These are phyloP conservation scores for Erythrobasidium hasegawianum DNA, from an alignment of 1,284 basidiomycete genomes.

Conservation along the genomic window DNA sequence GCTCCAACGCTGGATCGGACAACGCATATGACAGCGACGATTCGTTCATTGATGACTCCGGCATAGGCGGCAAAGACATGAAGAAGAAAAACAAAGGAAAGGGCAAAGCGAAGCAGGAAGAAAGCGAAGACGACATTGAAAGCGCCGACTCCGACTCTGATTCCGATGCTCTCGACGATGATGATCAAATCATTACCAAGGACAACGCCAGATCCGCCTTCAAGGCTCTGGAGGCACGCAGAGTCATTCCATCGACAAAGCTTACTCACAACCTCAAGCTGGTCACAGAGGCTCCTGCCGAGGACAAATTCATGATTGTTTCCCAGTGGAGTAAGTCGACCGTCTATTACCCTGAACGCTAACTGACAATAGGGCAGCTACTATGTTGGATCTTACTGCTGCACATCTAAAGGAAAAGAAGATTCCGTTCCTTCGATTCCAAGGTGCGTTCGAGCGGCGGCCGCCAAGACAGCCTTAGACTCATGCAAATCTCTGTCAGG, in stretches of 20 bases:
- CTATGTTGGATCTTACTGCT: constrained; percentile 55
- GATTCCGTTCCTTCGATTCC: constrained; percentile 57
- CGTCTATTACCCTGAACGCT: constrained; percentile 47
- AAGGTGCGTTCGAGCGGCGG: constrained; percentile 36
- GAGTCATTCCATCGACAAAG: constrained; percentile 20
- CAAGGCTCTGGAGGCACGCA: background rate
- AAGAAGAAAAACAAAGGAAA: background rate
- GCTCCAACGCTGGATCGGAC: constrained; percentile 41
- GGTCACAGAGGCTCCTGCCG: constrained; percentile 17
- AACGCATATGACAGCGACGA: constrained; percentile 40
- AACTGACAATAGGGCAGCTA: constrained; percentile 56
- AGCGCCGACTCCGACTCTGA: background rate
- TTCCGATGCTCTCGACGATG: background rate
- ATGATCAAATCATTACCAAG: background rate
- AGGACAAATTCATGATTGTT: constrained; percentile 22
- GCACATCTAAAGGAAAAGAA: constrained; percentile 56
- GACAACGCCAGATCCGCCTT: background rate
- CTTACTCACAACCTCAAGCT: constrained; percentile 4
- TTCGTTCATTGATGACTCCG: constrained; percentile 44
- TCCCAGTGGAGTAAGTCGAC: background rate
- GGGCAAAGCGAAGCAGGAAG: background rate
- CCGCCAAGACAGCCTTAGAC: too few species aligned
- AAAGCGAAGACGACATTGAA: background rate
- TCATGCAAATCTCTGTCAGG: too few species aligned
- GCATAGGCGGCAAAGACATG: background rate